Base-by-base conservation (phyloP, 2,329 filamentous ascomycete genomes). In the Xylaria sp. region DNA sequence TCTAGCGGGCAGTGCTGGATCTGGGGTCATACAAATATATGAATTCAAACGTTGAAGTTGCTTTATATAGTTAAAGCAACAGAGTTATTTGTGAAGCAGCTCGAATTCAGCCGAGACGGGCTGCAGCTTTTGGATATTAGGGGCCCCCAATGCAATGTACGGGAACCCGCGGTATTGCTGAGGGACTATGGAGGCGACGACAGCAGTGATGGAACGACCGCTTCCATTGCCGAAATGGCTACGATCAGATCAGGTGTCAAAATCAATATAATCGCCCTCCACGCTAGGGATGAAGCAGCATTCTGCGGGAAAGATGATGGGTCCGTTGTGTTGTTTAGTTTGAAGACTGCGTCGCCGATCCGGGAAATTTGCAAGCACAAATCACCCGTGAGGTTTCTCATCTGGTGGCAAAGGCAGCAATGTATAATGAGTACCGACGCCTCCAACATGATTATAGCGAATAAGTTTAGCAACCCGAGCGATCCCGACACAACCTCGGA, bases 81-180 rank as follows among this genome's bases (percentile, higher is more conserved):
- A 4, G 12, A 63, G 1, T 23, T 23, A 2, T 63, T 25, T 28
- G 25, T 63, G 6, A 57, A 63, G 13, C 60, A 63, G 20, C 50
- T 63, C 15, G 32, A 25, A 12, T 63, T 63, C 43, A 55, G 13
- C 15, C 12, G 10, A 39, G 60, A 63, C 23, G 23, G 60, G 2
- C 41, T 63, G 23, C 60, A n/a, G 23, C 28, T 63, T 41, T 20
- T 28, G 13, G 60, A 63, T n/a, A 57, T 63, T 23, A 52, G 60
- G 3, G 60, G 60, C 1, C 13, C 60, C 13, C 60, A 63, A 56
- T 63, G 60, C 60, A 63, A 20, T 39, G 60, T 63, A 15, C 58
- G 60, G 60, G 60, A 63, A 28, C 52, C 52, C 32, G 52, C 52
- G 20, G 43, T 20, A 10, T 50, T 25, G 28, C 41, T 48, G 30